These are phyloP conservation scores for Beauveria sp. DNA, from an alignment of 2,329 filamentous ascomycete species.

Conservation along the genomic window DNA sequence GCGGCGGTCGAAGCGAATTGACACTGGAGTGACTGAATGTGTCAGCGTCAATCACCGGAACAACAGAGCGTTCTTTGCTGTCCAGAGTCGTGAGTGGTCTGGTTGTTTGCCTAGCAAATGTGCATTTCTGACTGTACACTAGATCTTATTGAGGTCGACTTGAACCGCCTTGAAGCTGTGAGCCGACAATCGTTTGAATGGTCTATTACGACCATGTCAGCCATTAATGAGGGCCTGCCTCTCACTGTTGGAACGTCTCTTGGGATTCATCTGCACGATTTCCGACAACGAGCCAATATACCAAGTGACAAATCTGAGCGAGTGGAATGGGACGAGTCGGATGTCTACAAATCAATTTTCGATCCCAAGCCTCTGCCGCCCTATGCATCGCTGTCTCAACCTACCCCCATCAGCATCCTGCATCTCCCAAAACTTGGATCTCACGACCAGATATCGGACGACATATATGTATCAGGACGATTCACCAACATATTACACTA, in stretches of 20 bases:
- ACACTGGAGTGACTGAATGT: constrained; percentile 68
- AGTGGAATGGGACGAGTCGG: constrained; percentile 24
- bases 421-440: constrained; percentile 57
- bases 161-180: constrained; percentile 62
- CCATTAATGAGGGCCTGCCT: constrained; percentile 56
- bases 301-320: constrained; percentile 28
- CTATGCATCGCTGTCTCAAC: constrained; percentile 69
- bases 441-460: constrained; percentile 53
- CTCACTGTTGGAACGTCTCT: constrained; percentile 78
- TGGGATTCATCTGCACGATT: constrained; percentile 77
- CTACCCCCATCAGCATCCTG: constrained; percentile 74
- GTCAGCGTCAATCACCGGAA: constrained; percentile 67
- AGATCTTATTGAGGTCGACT: constrained; percentile 72
- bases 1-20: constrained; percentile 55
- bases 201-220: constrained; percentile 75
- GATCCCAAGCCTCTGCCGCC: constrained; percentile 44
- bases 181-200: constrained; percentile 68
- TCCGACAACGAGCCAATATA: constrained; percentile 39
- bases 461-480: constrained; percentile 82
- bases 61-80: constrained; percentile 69
- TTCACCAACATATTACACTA: constrained; percentile 87
- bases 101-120: background rate
- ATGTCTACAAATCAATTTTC: constrained; percentile 34
- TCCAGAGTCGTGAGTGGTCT: constrained; percentile 54
- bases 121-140: constrained; percentile 2